Conservation (phyloP, 169 alveolate genomes). For the Plasmodium knowlesi region DNA sequence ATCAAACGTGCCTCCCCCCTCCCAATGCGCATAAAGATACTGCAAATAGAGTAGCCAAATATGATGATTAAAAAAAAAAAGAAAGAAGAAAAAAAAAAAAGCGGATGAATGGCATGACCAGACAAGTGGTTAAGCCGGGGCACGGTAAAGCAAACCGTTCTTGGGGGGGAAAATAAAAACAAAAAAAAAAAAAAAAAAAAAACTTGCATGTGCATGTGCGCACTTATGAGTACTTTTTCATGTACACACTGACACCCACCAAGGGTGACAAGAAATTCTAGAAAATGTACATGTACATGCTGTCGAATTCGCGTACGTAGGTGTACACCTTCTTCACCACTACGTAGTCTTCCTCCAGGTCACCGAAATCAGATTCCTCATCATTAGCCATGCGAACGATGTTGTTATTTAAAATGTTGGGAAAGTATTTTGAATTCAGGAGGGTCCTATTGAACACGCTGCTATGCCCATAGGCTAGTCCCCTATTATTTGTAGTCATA, state of each 20-base stretch:
- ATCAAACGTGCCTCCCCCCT: not conserved
- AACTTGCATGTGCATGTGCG: not conserved
- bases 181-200: not conserved
- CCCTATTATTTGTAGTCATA: not conserved
- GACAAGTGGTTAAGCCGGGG: not conserved
- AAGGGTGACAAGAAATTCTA: not conserved
- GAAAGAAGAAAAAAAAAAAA: not conserved
- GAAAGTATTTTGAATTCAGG: constrained; percentile 28
- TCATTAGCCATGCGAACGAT: not conserved
- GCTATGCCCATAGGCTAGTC: not conserved
- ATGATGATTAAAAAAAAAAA: not conserved
- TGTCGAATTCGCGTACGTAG: constrained; percentile 9
- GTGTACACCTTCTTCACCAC: constrained; percentile 55
- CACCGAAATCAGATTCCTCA: constrained; percentile 20
- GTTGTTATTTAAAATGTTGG: constrained; percentile 25
- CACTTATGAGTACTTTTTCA: not conserved
- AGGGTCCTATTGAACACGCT: not conserved
- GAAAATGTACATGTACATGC: constrained; percentile 39
- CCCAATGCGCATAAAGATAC: not conserved
- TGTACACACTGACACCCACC: not conserved
- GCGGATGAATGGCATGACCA: not conserved
- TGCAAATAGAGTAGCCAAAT: not conserved
- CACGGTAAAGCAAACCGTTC: not conserved
- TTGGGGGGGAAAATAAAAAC: not conserved
- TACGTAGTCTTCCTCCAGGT: constrained; percentile 33